Base-by-base conservation (phyloP, 768 basidiomycete genomes). In the Butyriboletus loyo region DNA sequence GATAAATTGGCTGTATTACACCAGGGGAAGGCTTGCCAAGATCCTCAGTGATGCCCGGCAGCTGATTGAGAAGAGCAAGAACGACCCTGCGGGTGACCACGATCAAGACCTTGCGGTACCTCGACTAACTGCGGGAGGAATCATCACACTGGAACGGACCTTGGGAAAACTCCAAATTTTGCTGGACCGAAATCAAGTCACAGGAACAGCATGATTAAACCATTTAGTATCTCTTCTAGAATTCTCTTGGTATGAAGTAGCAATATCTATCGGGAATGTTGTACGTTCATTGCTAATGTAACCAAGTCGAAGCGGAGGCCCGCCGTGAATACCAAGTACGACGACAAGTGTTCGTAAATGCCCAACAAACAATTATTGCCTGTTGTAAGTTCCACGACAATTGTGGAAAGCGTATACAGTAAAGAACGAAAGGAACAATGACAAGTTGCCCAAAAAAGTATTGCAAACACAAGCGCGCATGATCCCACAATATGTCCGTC, bases 111-210 rank as follows among this genome's bases (percentile, higher is more conserved):
- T 65, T 21, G 87, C 90, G 0, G 82, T 94, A 11, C 86, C 89
- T n/a, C 77, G 85, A 54, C 68, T 92, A 60, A 87, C 86, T 1
- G 71, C 80, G n/a, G 91, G 92, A 40, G 87, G 89, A 2, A 85
- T 88, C 51, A 83, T 94, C 59, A 80, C 83, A 13, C 73, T 94
- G 32, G 83, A 87, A 69, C 81, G 89, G 73, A 90, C 84, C 55
- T 73, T 93, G 65, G 70, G 63, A 46, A 90, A 82, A 69, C 71
- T 94, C 54, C 81, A 86, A 56, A 67, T 55, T 35, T 66, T 86
- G 19, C 63, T 60, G 41, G 62, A 70, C 24, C 57, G 30, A 34
- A 56, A 54, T 46, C 58, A 58, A 35, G 43, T 28, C 24, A 43
- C 37, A 14, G 30, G 52, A 47, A 46, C 52, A 61, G 52, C 49